Evolutionary conservation across 1,284 basidiomycete species (phyloP).

Genomic region (Inonotus hispidus): DNA sequence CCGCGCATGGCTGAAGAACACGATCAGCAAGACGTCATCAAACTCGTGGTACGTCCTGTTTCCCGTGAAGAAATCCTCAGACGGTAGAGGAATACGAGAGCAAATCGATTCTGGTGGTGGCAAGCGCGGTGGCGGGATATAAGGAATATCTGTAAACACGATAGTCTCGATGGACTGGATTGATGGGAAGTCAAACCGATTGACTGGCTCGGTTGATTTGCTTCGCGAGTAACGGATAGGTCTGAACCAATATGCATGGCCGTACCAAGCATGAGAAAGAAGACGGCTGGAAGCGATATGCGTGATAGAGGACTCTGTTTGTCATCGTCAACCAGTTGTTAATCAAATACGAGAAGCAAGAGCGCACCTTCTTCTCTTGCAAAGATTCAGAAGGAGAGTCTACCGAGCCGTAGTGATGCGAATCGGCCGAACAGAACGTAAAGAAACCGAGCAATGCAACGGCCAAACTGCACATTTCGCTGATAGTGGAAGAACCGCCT

Average conservation of each 20-base stretch:
- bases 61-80: conserved; percentile 12
- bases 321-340: neutral
- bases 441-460: conserved; percentile 12
- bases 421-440: neutral
- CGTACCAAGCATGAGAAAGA: neutral
- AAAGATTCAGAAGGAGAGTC: neutral
- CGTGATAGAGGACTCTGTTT: neutral
- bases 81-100: conserved; percentile 24
- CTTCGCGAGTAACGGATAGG: no score
- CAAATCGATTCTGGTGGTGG: conserved; percentile 18
- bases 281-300: neutral
- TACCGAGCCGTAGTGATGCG: neutral
- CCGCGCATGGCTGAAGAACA: conserved; percentile 47
- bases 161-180: neutral
- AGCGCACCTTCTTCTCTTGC: conserved; percentile 1
- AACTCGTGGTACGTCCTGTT: conserved; percentile 33
- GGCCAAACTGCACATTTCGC: neutral
- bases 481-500: neutral
- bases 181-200: neutral
- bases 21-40: conserved; percentile 38
- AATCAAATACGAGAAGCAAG: neutral
- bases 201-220: no score
- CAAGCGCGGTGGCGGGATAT: conserved; percentile 5
- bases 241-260: neutral
- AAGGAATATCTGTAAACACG: conserved; percentile 8